phyloP scores from a whole-genome alignment of 2,329 filamentous ascomycete genomes.

The Xylaria sp. region DNA sequence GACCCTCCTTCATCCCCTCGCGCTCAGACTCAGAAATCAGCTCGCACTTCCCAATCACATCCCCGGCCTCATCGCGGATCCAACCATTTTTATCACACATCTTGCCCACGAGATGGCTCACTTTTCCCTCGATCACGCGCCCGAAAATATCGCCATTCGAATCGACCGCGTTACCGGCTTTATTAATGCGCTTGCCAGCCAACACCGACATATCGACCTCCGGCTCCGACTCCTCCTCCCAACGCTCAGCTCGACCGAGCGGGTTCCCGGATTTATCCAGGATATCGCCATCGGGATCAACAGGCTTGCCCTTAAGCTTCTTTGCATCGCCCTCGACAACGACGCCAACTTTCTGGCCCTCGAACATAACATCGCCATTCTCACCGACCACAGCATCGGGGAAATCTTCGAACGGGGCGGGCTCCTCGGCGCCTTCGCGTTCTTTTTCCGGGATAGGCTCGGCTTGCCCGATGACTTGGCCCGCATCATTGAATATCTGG shows the following conservation, averaged over 20 bases:
- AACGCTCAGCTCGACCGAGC: conserved; percentile 63
- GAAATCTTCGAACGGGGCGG: conserved; percentile 54
- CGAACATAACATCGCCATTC: conserved; percentile 48
- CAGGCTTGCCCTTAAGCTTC: conserved; percentile 57
- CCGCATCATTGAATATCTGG: conserved; percentile 65
- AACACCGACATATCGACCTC: conserved; percentile 57
- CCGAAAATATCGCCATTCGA: conserved; percentile 52
- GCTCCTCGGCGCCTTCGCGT: conserved; percentile 42
- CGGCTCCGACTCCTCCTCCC: conserved; percentile 49
- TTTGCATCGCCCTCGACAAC: conserved; percentile 60
- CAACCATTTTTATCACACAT: conserved; percentile 69
- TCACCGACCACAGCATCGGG: conserved; percentile 49
- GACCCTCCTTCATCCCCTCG: conserved; percentile 58
- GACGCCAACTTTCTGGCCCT: conserved; percentile 53
- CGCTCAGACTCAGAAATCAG: conserved; percentile 63
- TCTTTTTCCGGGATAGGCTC: conserved; percentile 58
- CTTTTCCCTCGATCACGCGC: conserved; percentile 61
- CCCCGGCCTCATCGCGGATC: conserved; percentile 67
- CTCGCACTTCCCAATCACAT: conserved; percentile 63
- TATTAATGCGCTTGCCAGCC: conserved; percentile 67
- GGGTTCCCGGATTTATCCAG: conserved; percentile 62
- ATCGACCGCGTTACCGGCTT: conserved; percentile 59
- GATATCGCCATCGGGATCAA: conserved; percentile 65
- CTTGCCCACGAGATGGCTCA: conserved; percentile 58
- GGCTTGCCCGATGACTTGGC: conserved; percentile 61